Conservation (phyloP, 1,284 basidiomycete genomes). For the Trametes hirsuta region DNA sequence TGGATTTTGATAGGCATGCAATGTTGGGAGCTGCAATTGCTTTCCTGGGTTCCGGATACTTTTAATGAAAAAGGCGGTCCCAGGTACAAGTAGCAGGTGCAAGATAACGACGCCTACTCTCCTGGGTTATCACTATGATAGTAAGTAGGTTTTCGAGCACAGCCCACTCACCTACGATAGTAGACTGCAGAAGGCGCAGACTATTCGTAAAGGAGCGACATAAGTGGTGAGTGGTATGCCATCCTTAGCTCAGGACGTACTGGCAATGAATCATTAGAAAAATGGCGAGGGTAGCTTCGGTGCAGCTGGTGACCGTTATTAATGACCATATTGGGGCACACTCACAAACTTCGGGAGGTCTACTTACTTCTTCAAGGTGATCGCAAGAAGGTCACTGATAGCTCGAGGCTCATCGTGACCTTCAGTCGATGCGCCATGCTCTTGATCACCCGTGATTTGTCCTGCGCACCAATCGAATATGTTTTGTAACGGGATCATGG, state of each 20-base stretch:
- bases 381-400: constrained; percentile 59
- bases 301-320: constrained; percentile 36
- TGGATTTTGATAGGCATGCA: constrained; percentile 61
- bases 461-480: constrained; percentile 65
- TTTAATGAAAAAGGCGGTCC: constrained; percentile 61
- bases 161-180: constrained; percentile 49
- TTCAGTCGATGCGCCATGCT: constrained; percentile 37
- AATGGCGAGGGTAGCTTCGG: constrained; percentile 67
- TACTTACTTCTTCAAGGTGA: constrained; percentile 64
- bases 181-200: constrained; percentile 59
- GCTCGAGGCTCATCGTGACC: constrained; percentile 37
- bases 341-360: neutral
- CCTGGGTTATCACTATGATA: neutral
- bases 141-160: neutral
- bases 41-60: constrained; percentile 37
- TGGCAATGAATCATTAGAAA: constrained; percentile 66
- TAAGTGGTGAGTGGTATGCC: no score
- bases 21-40: constrained; percentile 51
- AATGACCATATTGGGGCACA: no score
- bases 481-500: constrained; percentile 57
- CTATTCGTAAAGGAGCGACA: constrained; percentile 30
- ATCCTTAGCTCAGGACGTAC: constrained; percentile 41
- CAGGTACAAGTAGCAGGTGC: constrained; percentile 64
- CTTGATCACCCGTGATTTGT: constrained; percentile 47
- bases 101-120: constrained; percentile 58